Conservation (phyloP, 2,329 filamentous ascomycete genomes). For the Colletotrichum lindemuthianum region DNA sequence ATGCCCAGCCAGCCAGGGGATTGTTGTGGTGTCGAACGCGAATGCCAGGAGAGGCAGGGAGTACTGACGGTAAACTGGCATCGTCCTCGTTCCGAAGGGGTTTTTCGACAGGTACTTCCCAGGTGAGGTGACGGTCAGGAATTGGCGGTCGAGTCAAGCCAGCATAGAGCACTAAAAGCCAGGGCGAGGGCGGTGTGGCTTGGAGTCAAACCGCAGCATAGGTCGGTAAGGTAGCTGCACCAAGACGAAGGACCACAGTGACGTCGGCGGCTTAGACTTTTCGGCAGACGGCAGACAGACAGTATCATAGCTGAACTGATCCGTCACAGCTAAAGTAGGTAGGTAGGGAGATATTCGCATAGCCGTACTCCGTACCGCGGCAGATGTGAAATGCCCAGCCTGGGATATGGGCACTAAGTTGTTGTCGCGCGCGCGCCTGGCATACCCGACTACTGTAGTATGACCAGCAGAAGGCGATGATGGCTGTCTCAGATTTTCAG, state of each 20-base stretch:
- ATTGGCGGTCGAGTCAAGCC: constrained; percentile 24
- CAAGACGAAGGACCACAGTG: constrained; percentile 15
- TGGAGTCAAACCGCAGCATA: constrained; percentile 14
- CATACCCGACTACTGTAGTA: too few species aligned
- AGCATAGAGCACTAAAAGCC: not conserved
- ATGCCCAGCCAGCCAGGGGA: not conserved
- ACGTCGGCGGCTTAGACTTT: constrained; percentile 31
- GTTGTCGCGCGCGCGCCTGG: too few species aligned
- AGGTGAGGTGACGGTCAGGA: not conserved
- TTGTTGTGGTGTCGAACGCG: not conserved
- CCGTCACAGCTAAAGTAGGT: not conserved
- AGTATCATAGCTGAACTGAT: constrained; percentile 5
- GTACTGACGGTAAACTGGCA: constrained; percentile 16
- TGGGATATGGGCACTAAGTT: too few species aligned
- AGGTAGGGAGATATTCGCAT: not conserved
- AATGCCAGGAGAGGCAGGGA: not conserved
- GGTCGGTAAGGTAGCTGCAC: not conserved
- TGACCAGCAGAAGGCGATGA: too few species aligned
- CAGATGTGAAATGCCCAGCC: too few species aligned
- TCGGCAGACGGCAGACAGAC: constrained; percentile 15
- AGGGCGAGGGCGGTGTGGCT: constrained; percentile 18
- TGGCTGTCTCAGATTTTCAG: too few species aligned
- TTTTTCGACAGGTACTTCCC: constrained; percentile 12
- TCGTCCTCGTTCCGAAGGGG: constrained; percentile 22
- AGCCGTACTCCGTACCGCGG: not conserved